Conservation (phyloP, 768 basidiomycete genomes). For the Pisolithus albus region DNA sequence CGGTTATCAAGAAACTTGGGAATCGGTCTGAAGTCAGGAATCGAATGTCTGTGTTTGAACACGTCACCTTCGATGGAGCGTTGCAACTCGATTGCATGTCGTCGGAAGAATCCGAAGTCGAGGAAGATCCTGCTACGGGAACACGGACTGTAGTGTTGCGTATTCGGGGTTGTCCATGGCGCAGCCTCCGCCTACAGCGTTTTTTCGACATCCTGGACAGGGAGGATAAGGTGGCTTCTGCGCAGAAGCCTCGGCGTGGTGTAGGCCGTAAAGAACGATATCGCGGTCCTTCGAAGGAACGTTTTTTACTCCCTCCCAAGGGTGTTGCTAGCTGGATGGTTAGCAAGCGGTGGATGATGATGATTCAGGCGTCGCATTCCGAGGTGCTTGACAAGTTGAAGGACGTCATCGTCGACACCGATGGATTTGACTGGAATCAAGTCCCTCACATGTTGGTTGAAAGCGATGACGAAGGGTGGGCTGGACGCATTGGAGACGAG, state of each 20-base stretch:
- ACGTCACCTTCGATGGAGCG: conserved; percentile 63
- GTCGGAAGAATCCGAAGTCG: conserved; percentile 66
- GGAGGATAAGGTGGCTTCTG: conserved; percentile 41
- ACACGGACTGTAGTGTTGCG: conserved; percentile 35
- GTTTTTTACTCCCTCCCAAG: conserved; percentile 50
- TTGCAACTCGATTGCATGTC: conserved; percentile 75
- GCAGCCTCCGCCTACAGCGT: conserved; percentile 54
- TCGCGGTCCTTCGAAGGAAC: conserved; percentile 51
- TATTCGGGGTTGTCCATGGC: conserved; percentile 58
- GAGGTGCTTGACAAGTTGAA: conserved; percentile 41
- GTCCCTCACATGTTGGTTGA: conserved; percentile 51
- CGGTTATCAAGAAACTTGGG: conserved; percentile 51
- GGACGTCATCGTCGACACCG: conserved; percentile 40
- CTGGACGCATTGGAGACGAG: conserved; percentile 1
- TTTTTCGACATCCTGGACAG: conserved; percentile 60
- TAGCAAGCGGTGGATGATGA: conserved; percentile 55
- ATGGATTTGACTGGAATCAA: conserved; percentile 44
- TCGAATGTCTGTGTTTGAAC: conserved; percentile 46
- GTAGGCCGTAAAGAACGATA: conserved; percentile 49
- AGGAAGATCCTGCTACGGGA: conserved; percentile 28
- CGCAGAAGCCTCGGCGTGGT: conserved; percentile 49
- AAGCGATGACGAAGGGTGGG: conserved; percentile 37
- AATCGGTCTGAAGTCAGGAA: conserved; percentile 57
- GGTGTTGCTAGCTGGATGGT: conserved; percentile 72
- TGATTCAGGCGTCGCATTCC: conserved; percentile 35